Evolutionary conservation across 2,329 filamentous ascomycete genomes (phyloP).

Genomic region (Helotiales sp.): DNA sequence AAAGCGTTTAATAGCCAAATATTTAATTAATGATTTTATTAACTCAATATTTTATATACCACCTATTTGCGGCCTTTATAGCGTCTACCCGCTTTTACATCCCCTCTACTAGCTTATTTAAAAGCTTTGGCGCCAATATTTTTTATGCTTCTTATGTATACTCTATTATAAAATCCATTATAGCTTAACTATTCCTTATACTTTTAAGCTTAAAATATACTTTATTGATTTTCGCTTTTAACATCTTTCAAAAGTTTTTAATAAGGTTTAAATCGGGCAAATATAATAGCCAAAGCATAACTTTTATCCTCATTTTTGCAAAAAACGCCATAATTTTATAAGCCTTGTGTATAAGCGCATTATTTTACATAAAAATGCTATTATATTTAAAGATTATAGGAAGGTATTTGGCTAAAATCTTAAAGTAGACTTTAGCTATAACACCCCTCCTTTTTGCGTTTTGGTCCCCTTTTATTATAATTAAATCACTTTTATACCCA

Average conservation of each 20-base stretch:
- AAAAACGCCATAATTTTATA: no score
- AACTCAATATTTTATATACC: background rate
- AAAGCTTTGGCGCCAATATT: no score
- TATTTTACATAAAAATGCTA: no score
- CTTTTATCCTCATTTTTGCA: no score
- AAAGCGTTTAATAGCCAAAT: no score
- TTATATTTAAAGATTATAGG: background rate
- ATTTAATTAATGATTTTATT: no score
- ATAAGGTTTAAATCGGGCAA: no score
- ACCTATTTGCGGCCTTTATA: background rate
- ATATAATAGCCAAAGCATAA: no score
- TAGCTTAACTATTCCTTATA: background rate
- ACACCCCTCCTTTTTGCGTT: background rate
- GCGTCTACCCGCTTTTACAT: background rate
- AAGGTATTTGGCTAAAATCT: background rate
- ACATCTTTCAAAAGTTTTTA: no score
- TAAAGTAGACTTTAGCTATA: background rate
- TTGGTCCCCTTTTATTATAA: background rate
- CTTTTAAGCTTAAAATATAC: no score
- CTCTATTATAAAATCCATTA: background rate
- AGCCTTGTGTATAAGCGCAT: no score
- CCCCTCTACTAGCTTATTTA: background rate
- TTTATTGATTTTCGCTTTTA: no score
- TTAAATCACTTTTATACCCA: background rate
- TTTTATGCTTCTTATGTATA: background rate